These are phyloP conservation scores for Didymellaceae sp. DNA, from an alignment of 2,329 filamentous ascomycete genomes.

Conservation along the genomic window DNA sequence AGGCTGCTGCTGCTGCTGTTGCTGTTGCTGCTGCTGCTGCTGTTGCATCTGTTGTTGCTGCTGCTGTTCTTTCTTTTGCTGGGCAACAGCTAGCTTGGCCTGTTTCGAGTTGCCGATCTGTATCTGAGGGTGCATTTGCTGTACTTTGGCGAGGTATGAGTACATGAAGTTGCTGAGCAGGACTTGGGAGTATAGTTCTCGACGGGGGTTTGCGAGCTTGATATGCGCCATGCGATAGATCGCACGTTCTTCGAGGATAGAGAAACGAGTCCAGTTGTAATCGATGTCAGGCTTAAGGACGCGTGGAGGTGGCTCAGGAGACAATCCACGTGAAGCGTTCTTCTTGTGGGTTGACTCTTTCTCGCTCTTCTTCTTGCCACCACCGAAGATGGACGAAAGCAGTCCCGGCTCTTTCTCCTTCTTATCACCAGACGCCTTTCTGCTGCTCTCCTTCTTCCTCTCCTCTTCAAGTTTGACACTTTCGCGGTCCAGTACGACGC, in stretches of 20 bases:
- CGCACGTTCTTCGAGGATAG: slow-evolving; percentile 91
- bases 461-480: slow-evolving; percentile 78
- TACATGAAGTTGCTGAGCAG: slow-evolving; percentile 99
- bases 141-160: slow-evolving; percentile 96
- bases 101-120: slow-evolving; percentile 82
- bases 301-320: slow-evolving; percentile 75
- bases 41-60: slow-evolving; percentile 59
- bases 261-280: slow-evolving; percentile 95
- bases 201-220: slow-evolving; percentile 95
- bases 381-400: slow-evolving; percentile 93
- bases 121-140: slow-evolving; percentile 97
- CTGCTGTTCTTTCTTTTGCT: slow-evolving; percentile 49
- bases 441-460: slow-evolving; percentile 77
- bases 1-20: slow-evolving; percentile 24
- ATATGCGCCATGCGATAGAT: slow-evolving; percentile 99
- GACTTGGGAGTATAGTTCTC: slow-evolving; percentile 91
- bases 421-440: slow-evolving; percentile 75
- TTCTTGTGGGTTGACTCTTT: slow-evolving; percentile 78
- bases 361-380: slow-evolving; percentile 84
- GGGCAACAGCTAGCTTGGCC: slow-evolving; percentile 67
- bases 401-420: slow-evolving; percentile 87
- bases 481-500: slow-evolving; percentile 81
- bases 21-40: slow-evolving; percentile 30
- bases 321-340: slow-evolving; percentile 72
- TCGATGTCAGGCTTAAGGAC: slow-evolving; percentile 85